Conservation (phyloP, 2,329 filamentous ascomycete species). For the Amauroascus verrucosus region DNA sequence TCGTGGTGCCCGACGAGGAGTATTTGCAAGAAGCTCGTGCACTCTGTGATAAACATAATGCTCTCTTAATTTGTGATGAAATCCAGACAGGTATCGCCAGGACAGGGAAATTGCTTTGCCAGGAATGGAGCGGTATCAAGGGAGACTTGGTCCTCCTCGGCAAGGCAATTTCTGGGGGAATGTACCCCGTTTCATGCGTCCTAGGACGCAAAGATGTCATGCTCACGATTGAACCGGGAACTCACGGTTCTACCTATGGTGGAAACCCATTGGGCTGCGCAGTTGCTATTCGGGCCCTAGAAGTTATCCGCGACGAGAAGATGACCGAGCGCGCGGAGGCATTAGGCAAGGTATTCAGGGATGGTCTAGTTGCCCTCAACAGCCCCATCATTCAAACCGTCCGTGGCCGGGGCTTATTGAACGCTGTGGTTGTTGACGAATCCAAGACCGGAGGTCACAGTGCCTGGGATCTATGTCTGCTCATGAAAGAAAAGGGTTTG, state of each 20-base stretch:
- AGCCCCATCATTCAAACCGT: constrained; percentile 72
- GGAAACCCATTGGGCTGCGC: constrained; percentile 94
- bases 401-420: constrained; percentile 85
- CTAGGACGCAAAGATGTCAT: constrained; percentile 82
- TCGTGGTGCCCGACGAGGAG: constrained; percentile 83
- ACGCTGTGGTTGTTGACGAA: constrained; percentile 94
- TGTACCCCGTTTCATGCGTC: constrained; percentile 97
- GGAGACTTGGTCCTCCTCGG: constrained; percentile 90
- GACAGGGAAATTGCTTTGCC: constrained; percentile 86
- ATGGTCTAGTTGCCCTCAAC: constrained; percentile 63
- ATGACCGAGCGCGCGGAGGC: constrained; percentile 73
- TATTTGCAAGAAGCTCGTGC: constrained; percentile 72
- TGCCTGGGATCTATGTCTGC: constrained; percentile 92
- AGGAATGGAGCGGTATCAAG: constrained; percentile 89
- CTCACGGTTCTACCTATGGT: constrained; percentile 96
- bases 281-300: constrained; percentile 86
- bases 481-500: constrained; percentile 90
- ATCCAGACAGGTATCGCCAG: constrained; percentile 96
- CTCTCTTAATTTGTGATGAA: constrained; percentile 93
- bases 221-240: constrained; percentile 91
- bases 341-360: constrained; percentile 72
- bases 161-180: constrained; percentile 94
- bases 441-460: constrained; percentile 70
- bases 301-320: constrained; percentile 85
- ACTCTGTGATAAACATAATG: constrained; percentile 90